Conservation (phyloP, 306 rosid genomes). For the Luffa aegyptiaca region DNA sequence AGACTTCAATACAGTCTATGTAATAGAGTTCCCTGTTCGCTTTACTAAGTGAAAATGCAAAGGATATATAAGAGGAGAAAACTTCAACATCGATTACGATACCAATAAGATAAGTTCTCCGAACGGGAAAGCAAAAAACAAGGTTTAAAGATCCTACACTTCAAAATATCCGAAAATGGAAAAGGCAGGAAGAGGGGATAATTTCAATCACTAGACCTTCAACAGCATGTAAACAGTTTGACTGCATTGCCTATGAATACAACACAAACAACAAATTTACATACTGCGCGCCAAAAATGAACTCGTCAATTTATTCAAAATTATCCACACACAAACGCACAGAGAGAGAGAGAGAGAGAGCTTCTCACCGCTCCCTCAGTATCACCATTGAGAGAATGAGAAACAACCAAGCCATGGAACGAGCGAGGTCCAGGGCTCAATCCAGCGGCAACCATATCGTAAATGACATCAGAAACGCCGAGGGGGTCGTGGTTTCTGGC, state of each 20-base stretch:
- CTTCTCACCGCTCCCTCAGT: constrained; percentile 60
- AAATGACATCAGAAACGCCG: constrained; percentile 63
- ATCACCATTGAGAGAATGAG: constrained; percentile 59
- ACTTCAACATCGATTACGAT: neutral
- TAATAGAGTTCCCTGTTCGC: neutral
- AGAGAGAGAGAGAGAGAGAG: neutral
- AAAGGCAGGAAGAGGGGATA: neutral
- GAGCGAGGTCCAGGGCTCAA: constrained; percentile 88
- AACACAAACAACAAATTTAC: neutral
- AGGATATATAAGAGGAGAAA: neutral
- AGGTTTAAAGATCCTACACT: neutral
- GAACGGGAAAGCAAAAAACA: neutral
- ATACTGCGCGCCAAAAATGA: neutral
- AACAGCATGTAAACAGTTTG: neutral
- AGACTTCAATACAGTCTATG: neutral
- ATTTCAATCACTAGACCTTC: neutral
- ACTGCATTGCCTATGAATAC: neutral
- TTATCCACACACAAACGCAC: neutral
- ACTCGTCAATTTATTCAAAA: neutral
- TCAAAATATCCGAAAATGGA: neutral
- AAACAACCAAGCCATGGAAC: constrained; percentile 77
- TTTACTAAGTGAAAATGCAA: neutral
- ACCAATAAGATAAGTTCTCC: neutral
- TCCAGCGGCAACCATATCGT: constrained; percentile 95
- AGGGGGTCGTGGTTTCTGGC: constrained; percentile 57